A percentile compares a stretch with the other conserved stretches of the same genome.
Evolutionary conservation across 2,329 filamentous ascomycete species (phyloP).

Genomic region (Aureobasidium melanogenum): DNA sequence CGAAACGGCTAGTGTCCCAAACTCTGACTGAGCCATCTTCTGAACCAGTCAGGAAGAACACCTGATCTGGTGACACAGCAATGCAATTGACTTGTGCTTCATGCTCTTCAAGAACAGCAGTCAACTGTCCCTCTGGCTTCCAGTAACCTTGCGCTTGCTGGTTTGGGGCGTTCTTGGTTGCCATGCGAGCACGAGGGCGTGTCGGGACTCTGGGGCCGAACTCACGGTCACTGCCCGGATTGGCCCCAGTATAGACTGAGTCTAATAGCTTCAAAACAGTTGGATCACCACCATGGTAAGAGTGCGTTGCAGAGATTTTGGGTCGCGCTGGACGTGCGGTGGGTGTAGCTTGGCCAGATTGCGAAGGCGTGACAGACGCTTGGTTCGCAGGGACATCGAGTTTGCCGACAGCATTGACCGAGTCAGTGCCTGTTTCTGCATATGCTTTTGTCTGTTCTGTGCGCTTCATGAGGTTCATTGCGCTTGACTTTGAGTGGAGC

Average conservation of each 20-base stretch:
- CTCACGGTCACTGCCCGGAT: constrained; percentile 51
- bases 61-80: constrained; percentile 75
- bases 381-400: constrained; percentile 36
- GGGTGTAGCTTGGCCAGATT: constrained; percentile 15
- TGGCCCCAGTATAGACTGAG: constrained; percentile 66
- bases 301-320: constrained; percentile 56
- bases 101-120: constrained; percentile 86
- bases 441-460: constrained; percentile 50
- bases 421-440: constrained; percentile 57
- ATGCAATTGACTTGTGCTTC: constrained; percentile 73
- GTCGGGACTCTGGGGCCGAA: constrained; percentile 57
- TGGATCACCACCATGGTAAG: constrained; percentile 70
- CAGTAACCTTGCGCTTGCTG: constrained; percentile 51
- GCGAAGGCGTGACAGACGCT: constrained; percentile 16
- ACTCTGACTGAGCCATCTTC: constrained; percentile 86
- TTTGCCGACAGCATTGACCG: constrained; percentile 55
- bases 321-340: constrained; percentile 19
- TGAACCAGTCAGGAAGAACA: constrained; percentile 89
- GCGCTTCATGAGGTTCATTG: constrained; percentile 51
- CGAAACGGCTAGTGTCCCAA: constrained; percentile 84
- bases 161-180: constrained; percentile 48
- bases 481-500: constrained; percentile 44
- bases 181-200: constrained; percentile 42
- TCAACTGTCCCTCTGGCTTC: constrained; percentile 74
- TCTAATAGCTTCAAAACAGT: constrained; percentile 60